A percentile compares a stretch with the other conserved stretches of the same genome.
Evolutionary conservation across 169 alveolate genomes (phyloP).

Genomic region (Plasmodium inui): DNA sequence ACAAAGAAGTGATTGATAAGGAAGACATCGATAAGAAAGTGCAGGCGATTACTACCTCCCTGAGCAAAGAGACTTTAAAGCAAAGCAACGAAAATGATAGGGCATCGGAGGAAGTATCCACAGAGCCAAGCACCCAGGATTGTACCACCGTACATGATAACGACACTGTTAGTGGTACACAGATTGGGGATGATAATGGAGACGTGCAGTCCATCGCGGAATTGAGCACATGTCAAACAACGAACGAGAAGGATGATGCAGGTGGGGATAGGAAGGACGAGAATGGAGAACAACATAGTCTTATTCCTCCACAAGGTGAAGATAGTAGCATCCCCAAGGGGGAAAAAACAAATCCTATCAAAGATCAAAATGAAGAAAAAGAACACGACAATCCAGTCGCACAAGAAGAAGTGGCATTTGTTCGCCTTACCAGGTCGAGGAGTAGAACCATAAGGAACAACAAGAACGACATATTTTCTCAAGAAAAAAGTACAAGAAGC

Average conservation of each 20-base stretch:
- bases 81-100: background rate
- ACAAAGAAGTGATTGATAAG: background rate
- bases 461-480: background rate
- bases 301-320: background rate
- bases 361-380: background rate
- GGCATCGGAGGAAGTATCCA: background rate
- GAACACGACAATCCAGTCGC: background rate
- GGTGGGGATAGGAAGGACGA: background rate
- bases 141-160: background rate
- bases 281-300: background rate
- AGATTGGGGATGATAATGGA: background rate
- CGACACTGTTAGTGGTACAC: background rate
- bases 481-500: background rate
- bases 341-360: background rate
- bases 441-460: background rate
- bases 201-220: background rate
- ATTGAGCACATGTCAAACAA: background rate
- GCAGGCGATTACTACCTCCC: background rate
- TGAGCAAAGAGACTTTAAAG: background rate
- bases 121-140: background rate
- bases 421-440: background rate
- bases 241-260: background rate
- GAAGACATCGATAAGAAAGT: background rate
- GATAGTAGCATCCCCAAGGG: background rate
- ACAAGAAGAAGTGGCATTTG: background rate